Base-by-base conservation (phyloP, 768 basidiomycete species). In the Asterophora parasitica region DNA sequence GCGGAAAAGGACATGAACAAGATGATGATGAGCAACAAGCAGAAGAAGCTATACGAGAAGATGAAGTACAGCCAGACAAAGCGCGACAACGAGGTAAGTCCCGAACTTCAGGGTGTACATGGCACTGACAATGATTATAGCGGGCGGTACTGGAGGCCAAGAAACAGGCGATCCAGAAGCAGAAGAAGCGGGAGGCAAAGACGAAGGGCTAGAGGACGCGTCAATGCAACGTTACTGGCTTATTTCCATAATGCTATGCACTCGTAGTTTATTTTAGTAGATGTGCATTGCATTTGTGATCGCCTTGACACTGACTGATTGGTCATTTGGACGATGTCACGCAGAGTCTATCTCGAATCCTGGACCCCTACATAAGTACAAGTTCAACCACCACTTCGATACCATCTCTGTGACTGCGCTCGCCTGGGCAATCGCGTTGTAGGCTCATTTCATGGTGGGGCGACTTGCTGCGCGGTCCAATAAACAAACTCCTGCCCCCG, bases 11-110 rank as follows among this genome's bases (percentile, higher is more conserved):
- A 94, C 62, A 90, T 95, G 87, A 86, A 89, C 68, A 95, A 94
- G 77, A 95, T 97, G 84, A 77, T 97, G 81, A 85, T 96, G 84
- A 95, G 90, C 72, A 92, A 91, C 67, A 92, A 88, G 71, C 87
- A 95, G 66, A 79, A 83, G 58, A 94, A 94, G 68, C 67, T 96
- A 58, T 95, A 94, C 64, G 91, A 92, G 67, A 87, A 87, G 69
- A 88, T 96, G 81, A 91, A 92, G 70, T 81, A 88, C 62, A 83
- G 84, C 55, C 79, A 94, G 62, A 76, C 78, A 63, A 88, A 85
- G 68, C 83, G 83, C 51, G 74, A 75, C 11, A 69, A 75, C 19
- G 90, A 95, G 87, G 93, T 93, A 63, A 57, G n/a, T 84, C 23
- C 23, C 6, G 23, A 70, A 19, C 44, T 33, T 23, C 33, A 15